Conservation (phyloP, 305 asterid genomes). For the Solanum chacoense region DNA sequence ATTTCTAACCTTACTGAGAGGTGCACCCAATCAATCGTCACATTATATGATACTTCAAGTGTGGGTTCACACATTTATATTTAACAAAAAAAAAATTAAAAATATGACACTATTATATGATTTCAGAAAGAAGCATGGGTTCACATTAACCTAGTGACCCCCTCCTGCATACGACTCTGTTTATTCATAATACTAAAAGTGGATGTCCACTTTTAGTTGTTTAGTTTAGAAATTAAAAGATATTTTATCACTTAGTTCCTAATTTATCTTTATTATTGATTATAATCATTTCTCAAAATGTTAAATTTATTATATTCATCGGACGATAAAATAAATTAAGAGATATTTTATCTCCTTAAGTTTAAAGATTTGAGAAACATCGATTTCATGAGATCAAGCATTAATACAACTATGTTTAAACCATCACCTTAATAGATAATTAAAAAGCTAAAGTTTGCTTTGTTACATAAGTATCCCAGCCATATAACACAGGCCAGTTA, state of each 20-base stretch:
- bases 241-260: neutral
- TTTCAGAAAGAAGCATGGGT: neutral
- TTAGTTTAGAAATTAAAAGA: neutral
- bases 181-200: no score
- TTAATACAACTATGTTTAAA: neutral
- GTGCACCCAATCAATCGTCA: neutral
- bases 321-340: no score
- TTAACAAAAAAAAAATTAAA: neutral
- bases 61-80: neutral
- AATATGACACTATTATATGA: neutral
- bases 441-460: neutral
- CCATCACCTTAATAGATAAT: neutral
- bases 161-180: neutral
- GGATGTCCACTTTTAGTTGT: neutral
- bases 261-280: neutral
- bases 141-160: neutral
- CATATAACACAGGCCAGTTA: neutral
- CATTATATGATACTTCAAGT: neutral
- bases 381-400: neutral
- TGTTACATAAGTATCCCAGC: neutral
- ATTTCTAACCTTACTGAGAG: neutral
- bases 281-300: neutral
- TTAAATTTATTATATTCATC: neutral
- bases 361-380: neutral
- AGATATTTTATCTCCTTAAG: neutral